Evolutionary conservation across 2,329 filamentous ascomycete genomes (phyloP), one percentile per base, ranked within the genome.

Genomic region (Stagonosporopsis cucurbitacearum): DNA sequence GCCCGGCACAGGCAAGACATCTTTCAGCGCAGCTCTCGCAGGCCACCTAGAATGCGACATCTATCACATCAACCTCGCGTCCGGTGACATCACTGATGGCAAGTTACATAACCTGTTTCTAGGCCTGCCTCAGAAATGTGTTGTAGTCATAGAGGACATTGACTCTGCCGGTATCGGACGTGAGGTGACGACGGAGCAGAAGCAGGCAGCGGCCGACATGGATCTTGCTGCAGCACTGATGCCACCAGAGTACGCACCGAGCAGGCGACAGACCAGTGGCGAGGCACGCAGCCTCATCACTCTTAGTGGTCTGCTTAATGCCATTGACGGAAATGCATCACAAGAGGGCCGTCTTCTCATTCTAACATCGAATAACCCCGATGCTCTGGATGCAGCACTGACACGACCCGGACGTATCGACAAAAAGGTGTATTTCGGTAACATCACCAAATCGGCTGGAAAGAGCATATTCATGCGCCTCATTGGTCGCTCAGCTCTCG

Each of bases 301-400:
- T 91, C 13, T 91, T 87, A 1, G 90, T 88, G 6, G 53, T 43
- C 81, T 95, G 1, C 81, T 96, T 41, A 95, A 95, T 72, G 89
- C 89, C 50, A 91, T 95, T 26, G 91, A 96, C 67, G 89, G 91
- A 45, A 89, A 92, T 4, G 88, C 88, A 3, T 89, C 87, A 5
- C 88, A 91, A 66, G 90, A 93, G 75, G 90, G 90, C 32, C 84
- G 90, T 37, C 84, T 94, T 13, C 81, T 94, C 20, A 87, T 94
- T 75, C 91, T 93, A 87, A 93, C 90, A 0, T 92, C 89, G 23
- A 94, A 94, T 74, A 84, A 87, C 54, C 88, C 88, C 2, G 86
- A 93, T 61, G 80, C 84, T 9, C 82, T 94, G 0, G 90, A 93
- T 68, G 82, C 86, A 33, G 90, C 89, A 0, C 82, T 95, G 4